Evolutionary conservation across 768 basidiomycete genomes (phyloP), one percentile per base, ranked within the genome.

Genomic region (Coprinopsis strossmayeri): DNA sequence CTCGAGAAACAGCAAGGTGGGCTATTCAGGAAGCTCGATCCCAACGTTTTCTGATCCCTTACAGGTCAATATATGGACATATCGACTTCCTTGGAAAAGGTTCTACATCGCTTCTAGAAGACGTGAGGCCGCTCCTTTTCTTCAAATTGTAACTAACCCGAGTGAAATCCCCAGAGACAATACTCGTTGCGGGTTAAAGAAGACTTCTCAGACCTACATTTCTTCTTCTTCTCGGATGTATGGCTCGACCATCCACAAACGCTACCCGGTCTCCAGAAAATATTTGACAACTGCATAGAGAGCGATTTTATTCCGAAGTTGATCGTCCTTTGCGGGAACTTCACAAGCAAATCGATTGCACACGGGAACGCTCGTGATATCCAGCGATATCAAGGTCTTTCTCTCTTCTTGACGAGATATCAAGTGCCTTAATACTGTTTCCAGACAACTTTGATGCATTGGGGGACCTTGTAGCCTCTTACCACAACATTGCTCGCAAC

Each of bases 51-150:
- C n/a, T n/a, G n/a, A n/a, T n/a, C n/a, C n/a, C n/a, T n/a, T n/a
- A n/a, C 34, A 94, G 92, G 55, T 91, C 87, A 34, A 84, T 98
- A 55, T 96, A 90, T 60, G 96, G 94, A 0, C 96, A 98, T 60
- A 84, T 97, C 25, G 96, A 99, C 64, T 96, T 98, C 60, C 76
- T 98, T 10, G 96, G 96, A n/a, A 83, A 87, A 57, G 96, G 96
- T 1, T 82, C 90, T 2, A 87, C 93, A 1, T 91, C 94, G 1
- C 65, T 92, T 18, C 68, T 87, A 3, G 94, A 98, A 69, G 96
- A 98, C 64, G 95, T 94, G 58, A 46, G 82, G 64, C 18, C 34
- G 38, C 41, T 11, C 43, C 39, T 30, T 13, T 43, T 39, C n/a
- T 26, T 23, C 15, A n/a, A n/a, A n/a, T n/a, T 21, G n/a, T 15